A percentile compares a stretch with the other conserved stretches of the same genome.
These are phyloP conservation scores for Babesia bovis DNA, from an alignment of 169 alveolate genomes.

Conservation along the genomic window DNA sequence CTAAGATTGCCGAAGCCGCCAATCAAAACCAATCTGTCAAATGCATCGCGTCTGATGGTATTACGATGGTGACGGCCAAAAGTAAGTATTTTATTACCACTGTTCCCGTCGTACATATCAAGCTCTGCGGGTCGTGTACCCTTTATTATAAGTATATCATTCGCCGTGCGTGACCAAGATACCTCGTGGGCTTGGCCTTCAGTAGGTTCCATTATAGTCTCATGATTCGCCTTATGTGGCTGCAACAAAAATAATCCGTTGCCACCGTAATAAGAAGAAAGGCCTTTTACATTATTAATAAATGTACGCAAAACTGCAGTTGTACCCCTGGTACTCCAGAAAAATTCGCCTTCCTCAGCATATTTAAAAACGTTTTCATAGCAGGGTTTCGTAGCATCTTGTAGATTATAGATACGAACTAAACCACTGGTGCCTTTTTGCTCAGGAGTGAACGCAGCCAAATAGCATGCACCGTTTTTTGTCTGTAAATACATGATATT, in stretches of 20 bases:
- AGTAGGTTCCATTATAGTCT: constrained; percentile 45
- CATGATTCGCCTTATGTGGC: constrained; percentile 23
- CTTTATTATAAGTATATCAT: constrained; percentile 71
- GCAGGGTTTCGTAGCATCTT: constrained; percentile 26
- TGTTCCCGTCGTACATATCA: constrained; percentile 66
- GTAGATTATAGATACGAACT: constrained; percentile 19
- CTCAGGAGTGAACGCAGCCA: constrained; percentile 51
- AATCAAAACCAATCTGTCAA: constrained; percentile 75
- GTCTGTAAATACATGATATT: constrained; percentile 16
- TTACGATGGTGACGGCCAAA: constrained; percentile 82
- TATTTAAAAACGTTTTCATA: constrained; percentile 55
- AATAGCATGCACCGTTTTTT: constrained; percentile 34
- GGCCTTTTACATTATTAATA: constrained; percentile 73
- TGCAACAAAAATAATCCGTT: constrained; percentile 68
- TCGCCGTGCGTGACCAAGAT: constrained; percentile 71
- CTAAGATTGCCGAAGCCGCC: constrained; percentile 91
- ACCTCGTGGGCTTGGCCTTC: constrained; percentile 76
- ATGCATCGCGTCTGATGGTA: constrained; percentile 78
- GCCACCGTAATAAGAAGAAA: constrained; percentile 72
- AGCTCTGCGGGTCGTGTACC: constrained; percentile 76
- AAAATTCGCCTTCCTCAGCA: constrained; percentile 76
- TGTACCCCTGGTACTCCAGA: constrained; percentile 75
- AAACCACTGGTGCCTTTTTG: constrained; percentile 52
- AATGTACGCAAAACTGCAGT: constrained; percentile 67
- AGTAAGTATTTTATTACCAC: constrained; percentile 64